phyloP scores from a whole-genome alignment of 2,329 filamentous ascomycete genomes.

The Sporothrix euskadiensis region DNA sequence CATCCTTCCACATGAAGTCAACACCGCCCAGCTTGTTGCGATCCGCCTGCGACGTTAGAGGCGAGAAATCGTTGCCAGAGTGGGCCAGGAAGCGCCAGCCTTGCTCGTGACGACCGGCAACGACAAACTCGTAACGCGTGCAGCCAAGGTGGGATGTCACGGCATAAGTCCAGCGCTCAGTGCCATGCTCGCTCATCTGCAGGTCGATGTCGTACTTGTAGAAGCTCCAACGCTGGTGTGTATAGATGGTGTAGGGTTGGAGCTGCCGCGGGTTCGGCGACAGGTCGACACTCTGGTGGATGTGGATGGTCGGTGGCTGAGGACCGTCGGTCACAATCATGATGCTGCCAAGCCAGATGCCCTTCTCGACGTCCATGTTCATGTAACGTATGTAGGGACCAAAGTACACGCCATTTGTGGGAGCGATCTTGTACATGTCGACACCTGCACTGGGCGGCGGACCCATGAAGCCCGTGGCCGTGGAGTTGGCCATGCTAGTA shows the following conservation, averaged over 20 bases:
- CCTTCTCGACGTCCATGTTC: conserved; percentile 94
- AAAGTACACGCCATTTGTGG: conserved; percentile 97
- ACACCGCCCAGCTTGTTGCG: conserved; percentile 82
- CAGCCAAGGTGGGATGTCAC: conserved; percentile 96
- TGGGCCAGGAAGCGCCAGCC: conserved; percentile 96
- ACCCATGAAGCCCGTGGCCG: conserved; percentile 79
- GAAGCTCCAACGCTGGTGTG: conserved; percentile 92
- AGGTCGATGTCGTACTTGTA: conserved; percentile 92
- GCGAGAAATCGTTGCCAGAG: conserved; percentile 92
- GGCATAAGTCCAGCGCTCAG: conserved; percentile 93
- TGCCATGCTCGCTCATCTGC: conserved; percentile 79
- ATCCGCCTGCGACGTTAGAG: conserved; percentile 83
- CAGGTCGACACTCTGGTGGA: conserved; percentile 85
- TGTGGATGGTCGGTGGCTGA: conserved; percentile 92
- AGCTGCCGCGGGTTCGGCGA: conserved; percentile 91
- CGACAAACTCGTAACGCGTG: conserved; percentile 96
- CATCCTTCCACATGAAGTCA: conserved; percentile 98
- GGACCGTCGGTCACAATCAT: conserved; percentile 87
- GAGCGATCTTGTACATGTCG: conserved; percentile 89
- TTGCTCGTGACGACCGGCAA: conserved; percentile 84
- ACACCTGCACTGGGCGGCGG: conserved; percentile 87
- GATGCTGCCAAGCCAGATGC: conserved; percentile 90
- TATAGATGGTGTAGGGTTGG: conserved; percentile 76
- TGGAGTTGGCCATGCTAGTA: conserved; percentile 73
- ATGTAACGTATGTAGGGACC: conserved; percentile 93